phyloP scores from a whole-genome alignment of 345 rosid species.

The Moringa oleifera region DNA sequence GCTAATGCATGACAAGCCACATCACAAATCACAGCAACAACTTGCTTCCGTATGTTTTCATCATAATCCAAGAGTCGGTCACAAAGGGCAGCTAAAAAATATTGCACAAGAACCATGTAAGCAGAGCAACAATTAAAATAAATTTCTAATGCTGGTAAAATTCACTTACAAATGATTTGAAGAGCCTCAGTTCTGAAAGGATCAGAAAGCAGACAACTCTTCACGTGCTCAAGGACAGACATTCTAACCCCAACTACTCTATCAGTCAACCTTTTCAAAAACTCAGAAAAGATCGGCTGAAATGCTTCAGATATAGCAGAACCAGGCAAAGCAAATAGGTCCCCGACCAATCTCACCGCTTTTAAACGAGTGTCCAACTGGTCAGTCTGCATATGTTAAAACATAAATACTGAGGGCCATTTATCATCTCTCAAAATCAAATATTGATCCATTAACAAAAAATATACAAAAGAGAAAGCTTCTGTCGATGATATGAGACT shows the following conservation, averaged over 20 bases:
- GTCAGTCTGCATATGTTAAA: slow-evolving; percentile 63
- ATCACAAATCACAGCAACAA: slow-evolving; percentile 84
- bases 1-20: slow-evolving; percentile 61
- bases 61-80: slow-evolving; percentile 96
- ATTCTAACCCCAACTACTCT: slow-evolving; percentile 81
- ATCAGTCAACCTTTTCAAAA: slow-evolving; percentile 90
- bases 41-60: slow-evolving; percentile 93
- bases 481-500: neutral
- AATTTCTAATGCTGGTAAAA: slow-evolving; percentile 12
- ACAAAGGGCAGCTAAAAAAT: slow-evolving; percentile 77
- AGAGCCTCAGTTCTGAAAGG: slow-evolving; percentile 74
- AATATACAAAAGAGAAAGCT: neutral
- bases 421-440: slow-evolving; percentile 1
- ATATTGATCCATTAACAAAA: neutral
- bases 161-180: slow-evolving; percentile 64
- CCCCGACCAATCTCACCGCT: slow-evolving; percentile 87
- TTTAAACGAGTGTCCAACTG: slow-evolving; percentile 77
- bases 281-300: slow-evolving; percentile 81
- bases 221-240: slow-evolving; percentile 84
- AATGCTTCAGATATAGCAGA: slow-evolving; percentile 56
- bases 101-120: slow-evolving; percentile 16
- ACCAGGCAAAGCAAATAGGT: slow-evolving; percentile 77
- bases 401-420: slow-evolving; percentile 17
- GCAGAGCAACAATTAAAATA: slow-evolving; percentile 12
- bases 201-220: slow-evolving; percentile 68